Evolutionary conservation across 768 basidiomycete genomes (phyloP).

Genomic region (Termitomyces sp.): DNA sequence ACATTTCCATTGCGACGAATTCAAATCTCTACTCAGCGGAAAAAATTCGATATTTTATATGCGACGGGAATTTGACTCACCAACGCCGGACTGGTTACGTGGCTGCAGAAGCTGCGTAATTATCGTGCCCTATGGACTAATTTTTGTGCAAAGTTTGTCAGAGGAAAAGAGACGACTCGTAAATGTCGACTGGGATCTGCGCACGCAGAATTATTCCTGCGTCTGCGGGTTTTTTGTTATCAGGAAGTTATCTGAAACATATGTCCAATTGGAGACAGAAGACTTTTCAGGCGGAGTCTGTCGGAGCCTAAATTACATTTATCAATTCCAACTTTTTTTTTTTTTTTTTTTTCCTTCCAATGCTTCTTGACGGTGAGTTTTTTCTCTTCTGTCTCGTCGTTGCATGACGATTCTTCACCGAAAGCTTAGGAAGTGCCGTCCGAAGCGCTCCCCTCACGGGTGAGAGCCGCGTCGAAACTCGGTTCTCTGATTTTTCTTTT

Average conservation of each 20-base stretch:
- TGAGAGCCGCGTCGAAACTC: constrained; percentile 40
- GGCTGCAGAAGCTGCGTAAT: neutral
- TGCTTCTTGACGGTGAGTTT: neutral
- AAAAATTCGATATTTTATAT: constrained; percentile 8
- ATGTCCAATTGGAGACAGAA: constrained; percentile 1
- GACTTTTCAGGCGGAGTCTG: neutral
- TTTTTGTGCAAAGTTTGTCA: neutral
- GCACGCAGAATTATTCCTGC: neutral
- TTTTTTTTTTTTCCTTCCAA: neutral
- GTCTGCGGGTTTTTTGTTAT: neutral
- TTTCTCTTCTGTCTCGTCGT: neutral
- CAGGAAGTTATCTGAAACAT: neutral
- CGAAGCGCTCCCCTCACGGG: constrained; percentile 33
- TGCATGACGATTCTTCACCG: constrained; percentile 41
- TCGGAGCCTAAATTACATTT: neutral
- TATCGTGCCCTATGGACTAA: neutral
- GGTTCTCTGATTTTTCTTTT: constrained; percentile 43
- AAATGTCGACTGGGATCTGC: neutral
- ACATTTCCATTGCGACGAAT: constrained; percentile 9
- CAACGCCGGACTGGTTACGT: neutral
- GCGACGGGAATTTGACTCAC: neutral
- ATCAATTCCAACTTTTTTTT: neutral
- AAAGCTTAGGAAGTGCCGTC: constrained; percentile 58
- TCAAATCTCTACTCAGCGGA: neutral
- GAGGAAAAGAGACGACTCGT: neutral